Base-by-base conservation (phyloP, 768 basidiomycete species). In the Leccinellum rugosiceps region DNA sequence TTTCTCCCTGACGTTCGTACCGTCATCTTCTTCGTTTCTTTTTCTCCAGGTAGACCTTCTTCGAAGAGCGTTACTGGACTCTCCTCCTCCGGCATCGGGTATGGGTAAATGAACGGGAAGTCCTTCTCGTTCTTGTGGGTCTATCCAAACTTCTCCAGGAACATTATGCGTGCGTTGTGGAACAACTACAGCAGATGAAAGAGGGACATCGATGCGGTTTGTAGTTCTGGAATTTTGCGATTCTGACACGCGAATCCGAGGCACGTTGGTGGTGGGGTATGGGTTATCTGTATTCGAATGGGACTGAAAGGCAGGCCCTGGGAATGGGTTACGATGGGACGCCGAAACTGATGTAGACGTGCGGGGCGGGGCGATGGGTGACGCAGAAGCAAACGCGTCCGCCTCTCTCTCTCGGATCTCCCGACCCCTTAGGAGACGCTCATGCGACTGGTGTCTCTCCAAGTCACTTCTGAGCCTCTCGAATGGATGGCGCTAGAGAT, bases 71-170 rank as follows among this genome's bases (percentile, higher is more conserved):
- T 23, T 56, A 1, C 50, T 50, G 1, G 14, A 9, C 11, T 55
- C 48, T 38, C 35, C 50, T 38, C 34, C 46, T 31, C 50, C 51
- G 17, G 7, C 1, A 14, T 25, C 44, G 28, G 60, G 65, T 49
- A 58, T 75, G 63, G 41, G 75, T 65, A 41, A 69, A 65, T 13
- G 77, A 63, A 38, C 77, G 0, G 84, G 84, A 26, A 92, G 68
- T 0, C 89, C 89, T 38, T 83, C 84, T 49, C 77, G 80, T 68
- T 92, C 90, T 49, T 78, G 69, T 0, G 82, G 79, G 53, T 82
- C 83, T 62, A 90, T 85, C 66, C 78, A 87, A 49, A 74, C 76
- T 38, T 79, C 78, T 38, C 80, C 83, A 0, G 81, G 81, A 4
- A 83, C 72, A 15, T 74, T 62, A 35, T 71, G 74, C 1, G 74